Evolutionary conservation across 164 flowering plant genomes (phyloP).

Genomic region (Magnolia sinica): DNA sequence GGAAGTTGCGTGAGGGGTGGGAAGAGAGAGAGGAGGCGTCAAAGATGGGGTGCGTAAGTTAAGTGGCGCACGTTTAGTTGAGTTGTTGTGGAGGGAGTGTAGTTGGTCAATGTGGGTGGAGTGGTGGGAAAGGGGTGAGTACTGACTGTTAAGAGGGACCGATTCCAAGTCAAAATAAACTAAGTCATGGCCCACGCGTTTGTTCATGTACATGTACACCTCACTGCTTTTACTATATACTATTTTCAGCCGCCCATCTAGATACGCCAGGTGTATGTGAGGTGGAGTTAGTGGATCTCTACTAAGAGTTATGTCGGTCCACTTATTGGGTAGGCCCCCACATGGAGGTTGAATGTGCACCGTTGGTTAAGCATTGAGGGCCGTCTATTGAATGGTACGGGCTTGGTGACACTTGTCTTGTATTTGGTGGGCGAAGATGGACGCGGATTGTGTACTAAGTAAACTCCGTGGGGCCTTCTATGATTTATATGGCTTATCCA

Average conservation of each 20-base stretch:
- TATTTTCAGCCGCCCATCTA: neutral
- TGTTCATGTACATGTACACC: neutral
- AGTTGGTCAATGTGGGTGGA: neutral
- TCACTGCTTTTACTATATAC: neutral
- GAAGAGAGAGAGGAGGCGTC: slow-evolving; percentile 4
- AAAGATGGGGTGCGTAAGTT: neutral
- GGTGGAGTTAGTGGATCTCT: neutral
- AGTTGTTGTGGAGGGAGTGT: neutral
- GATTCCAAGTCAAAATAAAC: neutral
- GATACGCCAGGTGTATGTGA: neutral
- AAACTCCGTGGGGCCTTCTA: too few species aligned
- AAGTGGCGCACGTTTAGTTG: neutral
- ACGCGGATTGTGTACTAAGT: too few species aligned
- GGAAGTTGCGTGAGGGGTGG: slow-evolving; percentile 52
- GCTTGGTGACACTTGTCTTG: too few species aligned
- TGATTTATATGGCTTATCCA: too few species aligned
- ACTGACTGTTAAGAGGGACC: neutral
- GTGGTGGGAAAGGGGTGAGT: neutral
- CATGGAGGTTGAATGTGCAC: neutral
- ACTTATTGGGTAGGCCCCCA: neutral
- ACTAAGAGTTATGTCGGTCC: neutral
- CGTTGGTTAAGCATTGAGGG: too few species aligned
- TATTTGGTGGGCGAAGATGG: too few species aligned
- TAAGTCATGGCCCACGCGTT: neutral
- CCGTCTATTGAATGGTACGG: too few species aligned